phyloP scores from a whole-genome alignment of 352 stramenopile genomes.

The Pythium oligandrum region DNA sequence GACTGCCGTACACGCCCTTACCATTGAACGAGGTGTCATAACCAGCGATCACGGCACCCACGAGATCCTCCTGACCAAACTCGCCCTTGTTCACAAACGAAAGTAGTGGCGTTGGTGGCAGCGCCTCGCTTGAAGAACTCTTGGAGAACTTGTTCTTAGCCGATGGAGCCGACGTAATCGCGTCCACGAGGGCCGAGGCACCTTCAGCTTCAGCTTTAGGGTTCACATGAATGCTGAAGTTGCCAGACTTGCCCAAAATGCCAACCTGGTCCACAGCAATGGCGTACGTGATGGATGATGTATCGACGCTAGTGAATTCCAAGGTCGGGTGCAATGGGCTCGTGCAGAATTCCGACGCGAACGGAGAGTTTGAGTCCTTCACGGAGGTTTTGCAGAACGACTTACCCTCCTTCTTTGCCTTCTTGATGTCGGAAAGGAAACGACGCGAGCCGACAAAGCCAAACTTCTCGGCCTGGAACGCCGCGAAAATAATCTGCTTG shows the following conservation, averaged over 20 bases:
- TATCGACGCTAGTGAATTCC: slow-evolving; percentile 52
- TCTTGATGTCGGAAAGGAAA: slow-evolving; percentile 64
- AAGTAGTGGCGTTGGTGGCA: slow-evolving; percentile 60
- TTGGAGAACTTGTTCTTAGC: slow-evolving; percentile 27
- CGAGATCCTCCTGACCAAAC: slow-evolving; percentile 54
- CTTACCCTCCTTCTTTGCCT: slow-evolving; percentile 40
- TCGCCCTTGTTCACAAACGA: slow-evolving; percentile 75
- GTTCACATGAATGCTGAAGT: slow-evolving; percentile 73
- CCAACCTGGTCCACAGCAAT: slow-evolving; percentile 82
- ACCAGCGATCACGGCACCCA: slow-evolving; percentile 59
- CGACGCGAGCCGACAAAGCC: slow-evolving; percentile 79
- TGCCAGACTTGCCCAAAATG: slow-evolving; percentile 36
- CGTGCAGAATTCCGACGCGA: slow-evolving; percentile 59
- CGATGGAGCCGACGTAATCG: slow-evolving; percentile 45
- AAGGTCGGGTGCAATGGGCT: slow-evolving; percentile 60
- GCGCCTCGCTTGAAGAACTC: slow-evolving; percentile 26
- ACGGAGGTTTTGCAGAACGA: slow-evolving; percentile 46
- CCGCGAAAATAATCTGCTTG: slow-evolving; percentile 77
- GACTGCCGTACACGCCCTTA: slow-evolving; percentile 54
- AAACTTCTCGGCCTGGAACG: slow-evolving; percentile 78
- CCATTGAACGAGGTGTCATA: slow-evolving; percentile 55
- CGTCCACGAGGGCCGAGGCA: slow-evolving; percentile 36
- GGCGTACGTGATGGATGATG: slow-evolving; percentile 55
- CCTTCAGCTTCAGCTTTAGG: slow-evolving; percentile 32
- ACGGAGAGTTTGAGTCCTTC: slow-evolving; percentile 41